phyloP scores from a whole-genome alignment of 495 filamentous ascomycete species.

The Saxophila tyrrhenica region DNA sequence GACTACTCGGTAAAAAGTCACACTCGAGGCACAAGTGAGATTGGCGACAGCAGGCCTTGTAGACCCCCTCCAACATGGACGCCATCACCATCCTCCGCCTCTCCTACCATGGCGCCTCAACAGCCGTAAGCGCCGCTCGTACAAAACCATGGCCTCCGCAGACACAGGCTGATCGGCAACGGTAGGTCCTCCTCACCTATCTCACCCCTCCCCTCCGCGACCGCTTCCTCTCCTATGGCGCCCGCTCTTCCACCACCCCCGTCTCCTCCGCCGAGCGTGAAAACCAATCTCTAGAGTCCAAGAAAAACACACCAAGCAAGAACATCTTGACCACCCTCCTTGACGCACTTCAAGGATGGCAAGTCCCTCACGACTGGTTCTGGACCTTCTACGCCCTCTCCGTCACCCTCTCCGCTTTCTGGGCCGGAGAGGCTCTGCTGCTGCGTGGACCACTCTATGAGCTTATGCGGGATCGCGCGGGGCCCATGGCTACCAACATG shows the following conservation, averaged over 20 bases:
- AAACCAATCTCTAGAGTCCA: constrained; percentile 9
- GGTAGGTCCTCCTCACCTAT: constrained; percentile 44
- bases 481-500: constrained; percentile 36
- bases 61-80: too few relatives aligned
- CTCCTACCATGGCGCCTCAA: constrained; percentile 9
- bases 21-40: too few relatives aligned
- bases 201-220: constrained; percentile 38
- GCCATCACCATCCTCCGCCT: constrained; percentile 8
- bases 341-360: neutral
- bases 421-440: constrained; percentile 54
- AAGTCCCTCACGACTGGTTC: constrained; percentile 81
- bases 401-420: constrained; percentile 60
- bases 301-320: constrained; percentile 9
- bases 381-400: constrained; percentile 73
- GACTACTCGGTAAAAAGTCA: too few relatives aligned
- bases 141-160: neutral
- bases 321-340: neutral
- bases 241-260: constrained; percentile 33
- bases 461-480: constrained; percentile 24
- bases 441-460: constrained; percentile 40
- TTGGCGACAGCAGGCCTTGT: too few relatives aligned
- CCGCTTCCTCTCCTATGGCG: constrained; percentile 50
- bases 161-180: constrained; percentile 15
- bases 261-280: neutral
- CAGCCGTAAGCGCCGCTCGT: constrained; percentile 7